These are phyloP conservation scores for Casuarina cunninghamiana DNA, from an alignment of 306 rosid genomes.

Conservation along the genomic window DNA sequence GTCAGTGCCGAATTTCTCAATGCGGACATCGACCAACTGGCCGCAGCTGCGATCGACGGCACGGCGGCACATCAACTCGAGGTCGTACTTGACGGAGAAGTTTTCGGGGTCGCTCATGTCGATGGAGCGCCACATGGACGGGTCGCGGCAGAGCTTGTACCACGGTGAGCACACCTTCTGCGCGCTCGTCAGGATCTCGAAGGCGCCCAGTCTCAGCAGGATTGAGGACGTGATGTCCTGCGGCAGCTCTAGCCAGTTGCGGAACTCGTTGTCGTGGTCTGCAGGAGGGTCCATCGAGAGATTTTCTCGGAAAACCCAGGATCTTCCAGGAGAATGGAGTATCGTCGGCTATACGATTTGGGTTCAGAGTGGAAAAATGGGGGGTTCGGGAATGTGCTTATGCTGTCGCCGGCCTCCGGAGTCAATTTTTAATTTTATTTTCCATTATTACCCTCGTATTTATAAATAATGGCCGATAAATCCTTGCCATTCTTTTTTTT, in stretches of 20 bases:
- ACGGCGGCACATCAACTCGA: slow-evolving; percentile 40
- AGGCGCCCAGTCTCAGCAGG: slow-evolving; percentile 40
- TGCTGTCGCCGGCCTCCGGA: too few relatives aligned
- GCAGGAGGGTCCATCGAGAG: not conserved
- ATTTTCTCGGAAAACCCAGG: not conserved
- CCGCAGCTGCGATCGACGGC: slow-evolving; percentile 58
- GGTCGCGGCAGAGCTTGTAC: slow-evolving; percentile 56
- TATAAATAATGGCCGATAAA: too few relatives aligned
- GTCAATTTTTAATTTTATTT: too few relatives aligned
- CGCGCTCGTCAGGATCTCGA: slow-evolving; percentile 41
- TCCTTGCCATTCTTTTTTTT: too few relatives aligned
- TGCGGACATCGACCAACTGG: slow-evolving; percentile 32
- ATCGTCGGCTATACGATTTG: too few relatives aligned
- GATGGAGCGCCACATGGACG: slow-evolving; percentile 50
- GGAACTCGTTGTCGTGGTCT: not conserved
- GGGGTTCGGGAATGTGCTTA: too few relatives aligned
- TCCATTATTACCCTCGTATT: too few relatives aligned
- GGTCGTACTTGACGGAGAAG: not conserved
- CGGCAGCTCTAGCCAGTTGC: slow-evolving; percentile 62
- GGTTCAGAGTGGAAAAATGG: too few relatives aligned
- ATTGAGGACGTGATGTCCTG: slow-evolving; percentile 45
- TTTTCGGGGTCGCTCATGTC: slow-evolving; percentile 34
- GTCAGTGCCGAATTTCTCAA: slow-evolving; percentile 40
- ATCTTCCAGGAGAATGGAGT: too few relatives aligned
- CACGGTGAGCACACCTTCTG: slow-evolving; percentile 53